Evolutionary conservation across 2,329 filamentous ascomycete genomes (phyloP).

Genomic region (Elsinoe batatas): DNA sequence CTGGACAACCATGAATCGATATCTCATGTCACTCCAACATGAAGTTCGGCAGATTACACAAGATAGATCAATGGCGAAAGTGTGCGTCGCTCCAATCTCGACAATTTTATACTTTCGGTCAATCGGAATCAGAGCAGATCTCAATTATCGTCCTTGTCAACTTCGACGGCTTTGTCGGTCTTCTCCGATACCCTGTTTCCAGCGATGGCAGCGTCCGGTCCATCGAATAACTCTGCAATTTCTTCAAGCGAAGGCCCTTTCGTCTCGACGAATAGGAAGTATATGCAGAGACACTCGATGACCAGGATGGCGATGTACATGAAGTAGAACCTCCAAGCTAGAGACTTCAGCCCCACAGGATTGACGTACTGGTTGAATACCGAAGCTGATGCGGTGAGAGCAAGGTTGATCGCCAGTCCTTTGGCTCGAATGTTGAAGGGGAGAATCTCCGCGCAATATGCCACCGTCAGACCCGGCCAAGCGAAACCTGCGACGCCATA

Average conservation of each 20-base stretch:
- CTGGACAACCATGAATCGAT: no score
- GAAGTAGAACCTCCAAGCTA: slow-evolving; percentile 26
- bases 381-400: slow-evolving; percentile 19
- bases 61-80: background rate
- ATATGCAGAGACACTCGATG: slow-evolving; percentile 20
- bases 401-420: slow-evolving; percentile 11
- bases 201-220: background rate
- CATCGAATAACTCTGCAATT: slow-evolving; percentile 36
- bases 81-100: background rate
- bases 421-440: slow-evolving; percentile 19
- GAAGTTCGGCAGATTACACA: background rate
- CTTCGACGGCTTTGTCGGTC: background rate
- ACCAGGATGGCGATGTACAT: slow-evolving; percentile 25
- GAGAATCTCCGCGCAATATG: slow-evolving; percentile 24
- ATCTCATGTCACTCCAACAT: background rate
- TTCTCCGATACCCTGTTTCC: background rate
- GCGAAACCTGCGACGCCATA: slow-evolving; percentile 30
- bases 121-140: background rate
- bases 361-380: slow-evolving; percentile 28
- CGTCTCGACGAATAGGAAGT: slow-evolving; percentile 25
- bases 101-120: background rate
- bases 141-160: background rate
- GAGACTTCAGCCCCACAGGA: slow-evolving; percentile 26
- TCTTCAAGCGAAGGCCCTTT: slow-evolving; percentile 31
- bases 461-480: slow-evolving; percentile 22